phyloP scores from a whole-genome alignment of 495 filamentous ascomycete genomes.

The Aspergillus diversus region DNA sequence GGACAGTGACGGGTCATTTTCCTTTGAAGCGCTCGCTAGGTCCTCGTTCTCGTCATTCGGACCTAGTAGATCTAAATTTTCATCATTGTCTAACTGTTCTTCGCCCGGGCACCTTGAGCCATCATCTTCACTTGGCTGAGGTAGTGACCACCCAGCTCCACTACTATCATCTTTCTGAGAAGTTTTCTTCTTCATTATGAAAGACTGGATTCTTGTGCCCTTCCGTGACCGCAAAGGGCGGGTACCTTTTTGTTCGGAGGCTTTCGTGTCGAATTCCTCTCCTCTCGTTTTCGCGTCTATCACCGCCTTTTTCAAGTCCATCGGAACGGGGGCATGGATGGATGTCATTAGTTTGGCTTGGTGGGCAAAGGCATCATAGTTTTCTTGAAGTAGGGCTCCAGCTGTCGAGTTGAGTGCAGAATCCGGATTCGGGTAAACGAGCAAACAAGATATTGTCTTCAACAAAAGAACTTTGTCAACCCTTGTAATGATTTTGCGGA shows the following conservation, averaged over 20 bases:
- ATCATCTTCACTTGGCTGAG: not conserved
- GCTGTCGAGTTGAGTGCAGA: slow-evolving; percentile 70
- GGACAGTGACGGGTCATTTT: slow-evolving; percentile 54
- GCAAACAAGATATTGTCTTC: slow-evolving; percentile 68
- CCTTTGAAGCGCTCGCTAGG: slow-evolving; percentile 43
- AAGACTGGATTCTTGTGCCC: slow-evolving; percentile 27
- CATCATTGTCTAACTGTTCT: slow-evolving; percentile 1
- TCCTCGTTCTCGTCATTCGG: slow-evolving; percentile 39
- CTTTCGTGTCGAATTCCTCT: slow-evolving; percentile 48
- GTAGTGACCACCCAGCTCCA: not conserved
- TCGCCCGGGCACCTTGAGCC: not conserved
- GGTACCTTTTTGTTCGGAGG: slow-evolving; percentile 27
- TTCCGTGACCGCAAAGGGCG: slow-evolving; percentile 29
- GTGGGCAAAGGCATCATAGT: slow-evolving; percentile 62
- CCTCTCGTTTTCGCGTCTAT: slow-evolving; percentile 62
- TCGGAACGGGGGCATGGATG: slow-evolving; percentile 64
- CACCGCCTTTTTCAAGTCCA: slow-evolving; percentile 45
- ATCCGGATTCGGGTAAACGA: slow-evolving; percentile 74
- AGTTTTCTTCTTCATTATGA: slow-evolving; percentile 33
- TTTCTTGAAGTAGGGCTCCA: slow-evolving; percentile 63
- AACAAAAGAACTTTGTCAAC: slow-evolving; percentile 1
- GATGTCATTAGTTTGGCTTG: slow-evolving; percentile 69
- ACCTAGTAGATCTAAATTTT: slow-evolving; percentile 1
- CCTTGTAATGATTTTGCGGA: not conserved
- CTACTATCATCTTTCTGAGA: slow-evolving; percentile 9